Base-by-base conservation (phyloP, 768 basidiomycete species). In the Xerocomellus dryophilus region DNA sequence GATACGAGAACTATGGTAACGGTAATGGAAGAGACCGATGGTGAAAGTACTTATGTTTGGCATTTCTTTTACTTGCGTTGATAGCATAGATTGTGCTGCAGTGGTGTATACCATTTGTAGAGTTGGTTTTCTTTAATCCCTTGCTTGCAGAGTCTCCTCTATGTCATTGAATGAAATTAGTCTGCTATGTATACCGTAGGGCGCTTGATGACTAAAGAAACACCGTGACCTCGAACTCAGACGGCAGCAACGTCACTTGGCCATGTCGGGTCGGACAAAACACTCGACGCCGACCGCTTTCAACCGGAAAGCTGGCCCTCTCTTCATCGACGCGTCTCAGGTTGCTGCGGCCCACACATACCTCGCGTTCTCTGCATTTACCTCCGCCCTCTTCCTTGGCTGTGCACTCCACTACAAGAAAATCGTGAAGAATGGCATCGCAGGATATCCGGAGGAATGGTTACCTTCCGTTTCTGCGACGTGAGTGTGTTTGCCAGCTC, bases 391-490 rank as follows among this genome's bases (percentile, higher is more conserved):
- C 27, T 51, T 76, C 21, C 61, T 92, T 31, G 91, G 84, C 0
- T 82, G 79, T 59, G 63, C 76, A 0, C 76, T 89, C n/a, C 88
- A 93, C 66, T 94, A 87, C 74, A 80, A 81, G 59, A 86, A 87
- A 65, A 83, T 96, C 27, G 90, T 93, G 35, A 90, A 88, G 74
- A 96, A 96, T 65, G 81, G 78, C 14, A 80, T 94, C 11, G 87
- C 88, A 45, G 84, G 79, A 14, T 95, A 87, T 63, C 93, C 93
- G 0, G 73, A 91, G 44, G 93, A 96, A 66, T 94, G 88, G 88
- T 90, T 90, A 59, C 93, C 93, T 7, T 93, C 90, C 5, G 93
- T 96, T 9, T 90, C 89, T 36, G 85, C 88, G 12, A 87, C 89
- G 85, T 88, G 66, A 57, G 85, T 76, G 25, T 2, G 1, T 17